phyloP scores from a whole-genome alignment of 176 grass and related monocot species.

The Phoenix dactylifera region DNA sequence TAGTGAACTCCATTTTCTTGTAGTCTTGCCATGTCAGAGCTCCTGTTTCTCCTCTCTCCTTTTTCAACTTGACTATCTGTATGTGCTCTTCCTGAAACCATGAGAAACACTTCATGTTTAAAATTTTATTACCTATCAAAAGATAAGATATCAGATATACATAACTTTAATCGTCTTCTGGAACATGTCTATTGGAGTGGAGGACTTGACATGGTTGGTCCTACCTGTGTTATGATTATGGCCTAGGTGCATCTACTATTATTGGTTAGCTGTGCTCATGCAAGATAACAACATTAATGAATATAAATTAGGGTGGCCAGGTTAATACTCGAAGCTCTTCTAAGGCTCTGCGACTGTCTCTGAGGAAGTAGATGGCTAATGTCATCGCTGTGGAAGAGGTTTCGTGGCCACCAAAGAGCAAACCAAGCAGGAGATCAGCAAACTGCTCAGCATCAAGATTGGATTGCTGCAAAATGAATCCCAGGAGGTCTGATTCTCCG shows the following conservation, averaged over 20 bases:
- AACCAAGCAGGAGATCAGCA: conserved; percentile 8
- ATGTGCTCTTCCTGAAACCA: conserved; percentile 16
- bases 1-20: conserved; percentile 27
- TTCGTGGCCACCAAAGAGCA: conserved; percentile 15
- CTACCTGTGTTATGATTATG: too few species aligned
- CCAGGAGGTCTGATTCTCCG: conserved; percentile 15
- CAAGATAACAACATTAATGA: too few species aligned
- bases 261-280: too few species aligned
- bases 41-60: not conserved
- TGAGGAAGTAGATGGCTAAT: conserved; percentile 25
- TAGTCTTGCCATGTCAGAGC: conserved; percentile 28
- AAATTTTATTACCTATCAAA: too few species aligned
- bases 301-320: too few species aligned
- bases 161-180: too few species aligned
- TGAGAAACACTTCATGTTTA: too few species aligned
- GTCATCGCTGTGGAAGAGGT: conserved; percentile 8
- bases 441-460: conserved; percentile 1
- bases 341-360: conserved; percentile 7
- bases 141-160: too few species aligned
- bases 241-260: too few species aligned
- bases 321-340: conserved; percentile 19
- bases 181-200: too few species aligned
- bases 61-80: conserved; percentile 8
- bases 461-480: conserved; percentile 5
- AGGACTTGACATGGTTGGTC: too few species aligned